Percentiles rank a stretch among this genome's conserved stretches.
These are phyloP conservation scores for Geoglossum cookeanum DNA, from an alignment of 2,329 filamentous ascomycete species.

Conservation along the genomic window DNA sequence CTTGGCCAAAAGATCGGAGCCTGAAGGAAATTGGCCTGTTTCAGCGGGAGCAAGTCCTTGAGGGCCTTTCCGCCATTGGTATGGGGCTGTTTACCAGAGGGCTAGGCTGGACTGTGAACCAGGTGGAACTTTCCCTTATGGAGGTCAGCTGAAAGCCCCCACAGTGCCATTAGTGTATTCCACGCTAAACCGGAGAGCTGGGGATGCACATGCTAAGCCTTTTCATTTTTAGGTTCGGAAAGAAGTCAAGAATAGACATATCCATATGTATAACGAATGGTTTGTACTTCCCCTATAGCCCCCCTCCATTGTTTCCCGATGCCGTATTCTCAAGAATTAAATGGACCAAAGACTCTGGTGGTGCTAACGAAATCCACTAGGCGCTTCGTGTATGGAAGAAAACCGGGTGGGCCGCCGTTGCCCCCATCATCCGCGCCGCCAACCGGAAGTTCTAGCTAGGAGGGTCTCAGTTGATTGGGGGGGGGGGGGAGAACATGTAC, in stretches of 20 bases:
- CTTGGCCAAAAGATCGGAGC: background rate
- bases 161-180: background rate
- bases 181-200: background rate
- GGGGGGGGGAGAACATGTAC: too few relatives aligned
- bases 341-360: too few relatives aligned
- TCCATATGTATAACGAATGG: background rate
- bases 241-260: background rate
- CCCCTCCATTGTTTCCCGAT: background rate
- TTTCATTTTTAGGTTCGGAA: background rate
- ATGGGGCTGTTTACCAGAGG: background rate
- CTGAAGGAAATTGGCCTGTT: background rate
- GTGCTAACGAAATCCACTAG: background rate
- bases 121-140: background rate
- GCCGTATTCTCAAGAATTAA: too few relatives aligned
- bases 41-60: background rate
- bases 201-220: background rate
- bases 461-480: too few relatives aligned
- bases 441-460: too few relatives aligned
- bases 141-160: background rate
- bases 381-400: background rate
- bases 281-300: background rate
- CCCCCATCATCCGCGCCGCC: too few relatives aligned
- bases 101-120: background rate
- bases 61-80: background rate
- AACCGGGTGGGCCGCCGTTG: background rate